Base-by-base conservation (phyloP, 2,329 filamentous ascomycete species). In the Hortaea werneckii region DNA sequence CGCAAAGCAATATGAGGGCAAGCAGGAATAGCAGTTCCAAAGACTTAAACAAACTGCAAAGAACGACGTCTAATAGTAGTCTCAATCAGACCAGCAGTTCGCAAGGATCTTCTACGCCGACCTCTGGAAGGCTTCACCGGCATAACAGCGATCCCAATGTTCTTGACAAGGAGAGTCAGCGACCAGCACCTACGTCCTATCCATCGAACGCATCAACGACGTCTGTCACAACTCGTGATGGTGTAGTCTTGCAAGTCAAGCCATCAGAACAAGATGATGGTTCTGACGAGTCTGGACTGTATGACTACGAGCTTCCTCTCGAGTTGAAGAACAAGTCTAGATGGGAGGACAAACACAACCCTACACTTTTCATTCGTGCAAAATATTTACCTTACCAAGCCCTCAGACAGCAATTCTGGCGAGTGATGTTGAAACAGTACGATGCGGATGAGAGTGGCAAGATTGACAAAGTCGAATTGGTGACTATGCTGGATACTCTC, bases 301-400 rank as follows among this genome's bases (percentile, higher is more conserved):
- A 78, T 44, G 68, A 77, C 4, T 94, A 86, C 58, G 78, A 77
- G 8, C 74, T 98, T 9, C 85, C 88, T 0, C 67, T 98, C 42
- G 83, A 83, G 53, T 77, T 98, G 69, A 95, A 95, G 70, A 90
- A 96, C 53, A 78, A 86, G 54, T 87, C 95, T 30, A 86, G 92
- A 57, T 98, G 92, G 92, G 90, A 95, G 67, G 84, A 80, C 61
- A 96, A 95, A 65, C 89, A 96, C 64, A 89, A 76, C 50, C 92
- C 92, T 0, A 78, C 80, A 46, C 71, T 98, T 5, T 82, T 81
- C 54, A 79, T 96, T 44, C 83, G 83, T 44, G 92, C 88, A 50
- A 96, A 95, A 70, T 98, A 95, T 62, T 77, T 96, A 65, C 90
- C 92, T 0, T 98, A 98, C 59, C 78, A 82, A 41, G 92, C 92